These are phyloP conservation scores for Wallacemonas rigidus DNA, from an alignment of 208 protist genomes.

Conservation along the genomic window DNA sequence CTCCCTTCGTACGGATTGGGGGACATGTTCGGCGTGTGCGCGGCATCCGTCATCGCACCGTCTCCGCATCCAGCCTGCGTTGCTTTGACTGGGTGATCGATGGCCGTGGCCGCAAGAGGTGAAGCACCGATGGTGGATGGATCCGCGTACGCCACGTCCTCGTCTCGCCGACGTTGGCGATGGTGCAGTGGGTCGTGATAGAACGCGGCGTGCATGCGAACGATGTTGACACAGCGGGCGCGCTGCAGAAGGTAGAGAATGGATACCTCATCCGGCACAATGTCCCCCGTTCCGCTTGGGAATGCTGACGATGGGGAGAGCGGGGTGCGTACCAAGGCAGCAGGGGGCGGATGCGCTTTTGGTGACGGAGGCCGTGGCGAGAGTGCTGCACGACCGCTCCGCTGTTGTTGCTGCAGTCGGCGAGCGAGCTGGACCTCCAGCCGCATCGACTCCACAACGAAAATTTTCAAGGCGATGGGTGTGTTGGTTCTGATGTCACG, in stretches of 20 bases:
- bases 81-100: no score
- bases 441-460: conserved; percentile 26
- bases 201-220: conserved; percentile 31
- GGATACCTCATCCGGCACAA: conserved; percentile 23
- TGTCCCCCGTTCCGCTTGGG: not conserved
- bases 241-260: conserved; percentile 36
- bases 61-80: no score
- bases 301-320: conserved; percentile 6
- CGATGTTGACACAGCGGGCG: conserved; percentile 44
- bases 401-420: not conserved
- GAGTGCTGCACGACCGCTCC: conserved; percentile 8
- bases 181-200: conserved; percentile 1
- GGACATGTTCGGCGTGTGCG: no score
- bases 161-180: not conserved
- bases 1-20: no score
- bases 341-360: no score
- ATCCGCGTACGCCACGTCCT: no score
- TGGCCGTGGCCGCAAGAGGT: no score
- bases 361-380: not conserved
- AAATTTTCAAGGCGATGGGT: conserved; percentile 56
- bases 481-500: conserved; percentile 18
- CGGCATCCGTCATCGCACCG: no score
- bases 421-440: not conserved
- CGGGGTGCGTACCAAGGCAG: not conserved
- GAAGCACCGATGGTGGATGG: no score